phyloP scores from a whole-genome alignment of 306 rosid genomes.

The Echinosophora koreensis region DNA sequence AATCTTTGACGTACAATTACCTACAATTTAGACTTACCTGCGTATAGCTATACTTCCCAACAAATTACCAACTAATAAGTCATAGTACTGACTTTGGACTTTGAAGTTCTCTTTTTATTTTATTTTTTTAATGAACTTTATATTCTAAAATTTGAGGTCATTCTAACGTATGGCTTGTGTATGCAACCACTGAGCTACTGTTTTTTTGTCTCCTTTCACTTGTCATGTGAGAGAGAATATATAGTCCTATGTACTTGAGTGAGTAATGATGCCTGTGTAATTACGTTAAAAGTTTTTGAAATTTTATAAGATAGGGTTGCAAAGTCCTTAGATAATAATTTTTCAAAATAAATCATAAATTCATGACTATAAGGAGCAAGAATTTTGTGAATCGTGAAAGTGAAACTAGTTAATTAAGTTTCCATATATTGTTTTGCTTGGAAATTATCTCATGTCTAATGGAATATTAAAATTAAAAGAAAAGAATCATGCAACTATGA shows the following conservation, averaged over 20 bases:
- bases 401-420: neutral
- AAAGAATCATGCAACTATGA: neutral
- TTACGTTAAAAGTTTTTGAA: constrained; percentile 34
- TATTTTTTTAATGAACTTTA: neutral
- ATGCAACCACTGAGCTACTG: constrained; percentile 37
- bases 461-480: constrained; percentile 1
- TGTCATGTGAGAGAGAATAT: constrained; percentile 35
- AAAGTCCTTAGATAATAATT: constrained; percentile 36
- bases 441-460: constrained; percentile 30
- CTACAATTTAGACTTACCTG: neutral
- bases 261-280: constrained; percentile 39
- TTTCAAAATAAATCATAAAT: neutral
- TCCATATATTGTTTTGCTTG: neutral
- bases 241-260: constrained; percentile 24
- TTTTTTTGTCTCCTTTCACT: constrained; percentile 10
- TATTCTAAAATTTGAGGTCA: constrained; percentile 37
- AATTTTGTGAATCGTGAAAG: constrained; percentile 27
- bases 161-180: constrained; percentile 51
- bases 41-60: neutral
- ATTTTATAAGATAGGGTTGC: neutral
- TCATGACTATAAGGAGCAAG: constrained; percentile 14
- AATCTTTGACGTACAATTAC: constrained; percentile 20
- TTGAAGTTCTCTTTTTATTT: neutral
- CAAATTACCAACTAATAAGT: constrained; percentile 17
- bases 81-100: neutral